Conservation (phyloP, 495 filamentous ascomycete species). For the Margaritispora aquatica region DNA sequence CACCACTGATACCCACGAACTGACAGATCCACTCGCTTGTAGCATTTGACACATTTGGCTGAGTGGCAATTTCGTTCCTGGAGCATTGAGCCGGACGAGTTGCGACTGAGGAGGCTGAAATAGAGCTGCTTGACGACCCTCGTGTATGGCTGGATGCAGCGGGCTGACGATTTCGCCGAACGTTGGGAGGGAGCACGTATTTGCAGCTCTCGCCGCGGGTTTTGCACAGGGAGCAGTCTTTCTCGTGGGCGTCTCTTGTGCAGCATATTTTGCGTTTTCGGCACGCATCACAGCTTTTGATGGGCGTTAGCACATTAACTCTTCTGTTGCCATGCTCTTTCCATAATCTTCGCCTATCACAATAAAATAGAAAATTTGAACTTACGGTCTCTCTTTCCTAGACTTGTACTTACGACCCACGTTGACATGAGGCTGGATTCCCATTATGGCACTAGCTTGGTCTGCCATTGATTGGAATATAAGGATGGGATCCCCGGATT, state of each 20-base stretch:
- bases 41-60: neutral
- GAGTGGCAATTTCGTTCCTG: neutral
- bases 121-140: neutral
- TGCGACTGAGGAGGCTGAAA: neutral
- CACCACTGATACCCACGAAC: conserved; percentile 14
- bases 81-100: neutral
- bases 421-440: conserved; percentile 1
- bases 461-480: neutral
- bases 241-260: conserved; percentile 10
- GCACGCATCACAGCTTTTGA: conserved; percentile 12
- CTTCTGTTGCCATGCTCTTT: neutral
- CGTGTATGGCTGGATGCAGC: neutral
- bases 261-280: conserved; percentile 16
- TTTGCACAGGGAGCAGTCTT: conserved; percentile 9
- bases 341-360: neutral
- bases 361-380: neutral
- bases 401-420: conserved; percentile 15
- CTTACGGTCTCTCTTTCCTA: conserved; percentile 14
- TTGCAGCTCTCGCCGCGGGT: conserved; percentile 8
- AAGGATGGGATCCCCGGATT: neutral
- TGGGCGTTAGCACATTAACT: neutral
- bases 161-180: conserved; percentile 2
- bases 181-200: conserved; percentile 14
- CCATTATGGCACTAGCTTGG: neutral
- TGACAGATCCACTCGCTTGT: conserved; percentile 10